phyloP scores from a whole-genome alignment of 2,329 filamentous ascomycete species.

The Talaromyces sp. region DNA sequence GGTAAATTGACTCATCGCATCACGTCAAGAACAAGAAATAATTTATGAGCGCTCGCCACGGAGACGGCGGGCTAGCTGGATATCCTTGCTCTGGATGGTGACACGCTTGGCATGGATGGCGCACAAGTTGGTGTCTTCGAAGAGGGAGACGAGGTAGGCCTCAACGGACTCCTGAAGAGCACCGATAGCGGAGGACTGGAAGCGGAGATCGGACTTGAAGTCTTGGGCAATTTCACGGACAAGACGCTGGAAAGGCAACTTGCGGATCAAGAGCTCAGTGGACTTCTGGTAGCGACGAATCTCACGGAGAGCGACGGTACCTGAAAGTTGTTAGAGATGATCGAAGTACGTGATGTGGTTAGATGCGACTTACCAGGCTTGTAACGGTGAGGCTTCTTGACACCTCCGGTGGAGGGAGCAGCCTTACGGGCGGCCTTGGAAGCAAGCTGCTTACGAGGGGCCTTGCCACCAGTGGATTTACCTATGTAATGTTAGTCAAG shows the following conservation, averaged over 20 bases:
- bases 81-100: conserved; percentile 91
- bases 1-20: conserved; percentile 21
- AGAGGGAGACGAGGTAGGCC: conserved; percentile 96
- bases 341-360: not conserved
- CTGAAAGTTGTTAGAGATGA: conserved; percentile 27
- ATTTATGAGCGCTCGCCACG: conserved; percentile 83
- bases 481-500: conserved; percentile 41
- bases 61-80: conserved; percentile 92
- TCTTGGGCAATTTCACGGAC: conserved; percentile 96
- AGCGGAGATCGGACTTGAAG: conserved; percentile 92
- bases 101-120: conserved; percentile 99
- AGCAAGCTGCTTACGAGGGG: conserved; percentile 89
- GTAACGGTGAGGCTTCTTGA: conserved; percentile 91
- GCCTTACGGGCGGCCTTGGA: conserved; percentile 99
- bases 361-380: conserved; percentile 64
- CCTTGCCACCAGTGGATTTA: conserved; percentile 73
- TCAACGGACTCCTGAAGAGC: conserved; percentile 98
- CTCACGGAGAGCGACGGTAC: conserved; percentile 95
- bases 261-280: conserved; percentile 92
- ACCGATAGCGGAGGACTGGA: conserved; percentile 97
- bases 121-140: conserved; percentile 97
- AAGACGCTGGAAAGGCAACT: conserved; percentile 95
- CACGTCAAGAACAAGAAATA: conserved; percentile 20
- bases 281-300: conserved; percentile 98
- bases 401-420: conserved; percentile 91